phyloP scores from a whole-genome alignment of 2,329 filamentous ascomycete species.

The Thermothelomyces thermophilus region DNA sequence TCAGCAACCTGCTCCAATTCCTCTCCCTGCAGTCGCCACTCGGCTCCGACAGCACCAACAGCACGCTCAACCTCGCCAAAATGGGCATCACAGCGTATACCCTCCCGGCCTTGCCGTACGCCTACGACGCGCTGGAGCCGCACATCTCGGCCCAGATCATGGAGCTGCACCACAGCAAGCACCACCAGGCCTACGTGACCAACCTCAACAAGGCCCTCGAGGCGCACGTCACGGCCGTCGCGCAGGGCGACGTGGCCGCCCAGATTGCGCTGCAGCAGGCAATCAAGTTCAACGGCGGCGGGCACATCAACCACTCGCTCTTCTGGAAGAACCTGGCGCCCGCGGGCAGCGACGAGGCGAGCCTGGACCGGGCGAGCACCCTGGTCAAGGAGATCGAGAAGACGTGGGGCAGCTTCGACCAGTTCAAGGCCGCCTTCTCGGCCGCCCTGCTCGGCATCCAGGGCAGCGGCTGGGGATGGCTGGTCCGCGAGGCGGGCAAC shows the following conservation, averaged over 20 bases:
- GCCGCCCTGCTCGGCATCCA: conserved; percentile 63
- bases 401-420: conserved; percentile 62
- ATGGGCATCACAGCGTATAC: conserved; percentile 30
- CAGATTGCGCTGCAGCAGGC: conserved; percentile 57
- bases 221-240: conserved; percentile 55
- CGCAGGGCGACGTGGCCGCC: conserved; percentile 47
- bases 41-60: conserved; percentile 5
- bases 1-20: conserved; percentile 22
- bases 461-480: conserved; percentile 85
- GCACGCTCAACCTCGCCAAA: conserved; percentile 16
- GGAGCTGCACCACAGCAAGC: conserved; percentile 91
- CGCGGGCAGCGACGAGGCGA: conserved; percentile 49
- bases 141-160: conserved; percentile 83
- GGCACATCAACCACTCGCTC: conserved; percentile 60
- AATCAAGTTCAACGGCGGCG: conserved; percentile 63
- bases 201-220: conserved; percentile 76
- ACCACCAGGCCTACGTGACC: conserved; percentile 91
- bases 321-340: conserved; percentile 69
- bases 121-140: conserved; percentile 50
- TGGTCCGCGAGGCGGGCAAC: conserved; percentile 55
- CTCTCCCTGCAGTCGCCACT: conserved; percentile 23
- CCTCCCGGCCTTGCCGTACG: conserved; percentile 29
- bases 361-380: conserved; percentile 48
- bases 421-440: conserved; percentile 61
- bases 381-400: conserved; percentile 55